phyloP scores from a whole-genome alignment of 169 alveolate species.

The Plasmodium blacklocki region DNA sequence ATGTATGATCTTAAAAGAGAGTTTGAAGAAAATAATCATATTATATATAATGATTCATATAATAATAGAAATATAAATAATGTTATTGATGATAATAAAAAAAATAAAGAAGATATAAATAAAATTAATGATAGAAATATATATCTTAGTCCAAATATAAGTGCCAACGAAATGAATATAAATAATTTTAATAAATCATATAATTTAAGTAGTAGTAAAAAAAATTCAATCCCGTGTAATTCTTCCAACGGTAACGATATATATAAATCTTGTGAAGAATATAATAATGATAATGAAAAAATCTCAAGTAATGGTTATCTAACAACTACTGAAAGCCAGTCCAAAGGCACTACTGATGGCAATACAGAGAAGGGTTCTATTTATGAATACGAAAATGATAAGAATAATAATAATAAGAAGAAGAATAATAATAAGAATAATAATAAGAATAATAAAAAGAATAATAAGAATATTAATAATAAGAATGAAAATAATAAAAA shows the following conservation, averaged over 20 bases:
- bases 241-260: constrained; percentile 68
- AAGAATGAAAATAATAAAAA: not conserved
- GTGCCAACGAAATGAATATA: constrained; percentile 3
- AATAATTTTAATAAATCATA: constrained; percentile 15
- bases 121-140: not conserved
- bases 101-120: not conserved
- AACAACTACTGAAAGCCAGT: constrained; percentile 54
- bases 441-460: not conserved
- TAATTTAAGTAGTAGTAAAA: constrained; percentile 1
- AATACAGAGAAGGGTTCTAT: constrained; percentile 14
- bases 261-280: constrained; percentile 65
- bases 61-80: not conserved
- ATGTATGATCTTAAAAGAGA: not conserved
- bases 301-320: constrained; percentile 61
- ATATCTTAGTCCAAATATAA: constrained; percentile 1
- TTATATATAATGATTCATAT: not conserved
- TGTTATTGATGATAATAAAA: not conserved
- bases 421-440: not conserved
- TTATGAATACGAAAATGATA: not conserved
- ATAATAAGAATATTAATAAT: not conserved
- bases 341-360: constrained; percentile 57
- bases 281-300: constrained; percentile 28
- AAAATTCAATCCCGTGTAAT: constrained; percentile 29
- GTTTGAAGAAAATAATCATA: not conserved
- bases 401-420: not conserved